These are phyloP conservation scores for Annulohypoxylon maeteangense DNA, from an alignment of 495 filamentous ascomycete genomes.

Conservation along the genomic window DNA sequence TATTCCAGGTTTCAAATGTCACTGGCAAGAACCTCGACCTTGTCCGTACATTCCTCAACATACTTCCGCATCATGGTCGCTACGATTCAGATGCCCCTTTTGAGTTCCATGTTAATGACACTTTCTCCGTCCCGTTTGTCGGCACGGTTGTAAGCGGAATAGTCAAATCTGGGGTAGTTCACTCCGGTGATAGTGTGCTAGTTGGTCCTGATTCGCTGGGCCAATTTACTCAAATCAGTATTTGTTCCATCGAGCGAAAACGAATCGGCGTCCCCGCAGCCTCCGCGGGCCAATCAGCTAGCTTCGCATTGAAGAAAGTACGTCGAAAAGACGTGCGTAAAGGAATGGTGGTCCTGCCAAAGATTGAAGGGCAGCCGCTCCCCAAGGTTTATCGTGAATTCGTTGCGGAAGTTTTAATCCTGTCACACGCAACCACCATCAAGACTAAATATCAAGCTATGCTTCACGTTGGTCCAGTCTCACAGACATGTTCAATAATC, in stretches of 20 bases:
- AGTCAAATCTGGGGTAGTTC: conserved; percentile 86
- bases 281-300: conserved; percentile 91
- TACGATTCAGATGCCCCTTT: conserved; percentile 90
- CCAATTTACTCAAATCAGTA: conserved; percentile 88
- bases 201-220: conserved; percentile 93
- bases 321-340: conserved; percentile 94
- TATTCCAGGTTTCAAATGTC: conserved; percentile 98
- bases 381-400: conserved; percentile 93
- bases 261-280: conserved; percentile 89
- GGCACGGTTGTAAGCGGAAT: conserved; percentile 96
- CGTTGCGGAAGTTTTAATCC: conserved; percentile 93
- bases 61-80: conserved; percentile 92
- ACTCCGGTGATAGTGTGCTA: conserved; percentile 87
- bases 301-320: conserved; percentile 87
- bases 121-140: conserved; percentile 97
- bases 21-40: conserved; percentile 84
- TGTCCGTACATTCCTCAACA: conserved; percentile 92
- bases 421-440: conserved; percentile 98
- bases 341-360: conserved; percentile 96
- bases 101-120: conserved; percentile 97
- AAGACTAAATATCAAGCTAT: conserved; percentile 98
- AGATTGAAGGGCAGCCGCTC: conserved; percentile 71
- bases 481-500: conserved; percentile 96
- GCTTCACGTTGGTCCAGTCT: conserved; percentile 95
- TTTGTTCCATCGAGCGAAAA: conserved; percentile 95